Evolutionary conservation across 176 grass and related monocot genomes (phyloP).

Genomic region (Aegilops longissima): DNA sequence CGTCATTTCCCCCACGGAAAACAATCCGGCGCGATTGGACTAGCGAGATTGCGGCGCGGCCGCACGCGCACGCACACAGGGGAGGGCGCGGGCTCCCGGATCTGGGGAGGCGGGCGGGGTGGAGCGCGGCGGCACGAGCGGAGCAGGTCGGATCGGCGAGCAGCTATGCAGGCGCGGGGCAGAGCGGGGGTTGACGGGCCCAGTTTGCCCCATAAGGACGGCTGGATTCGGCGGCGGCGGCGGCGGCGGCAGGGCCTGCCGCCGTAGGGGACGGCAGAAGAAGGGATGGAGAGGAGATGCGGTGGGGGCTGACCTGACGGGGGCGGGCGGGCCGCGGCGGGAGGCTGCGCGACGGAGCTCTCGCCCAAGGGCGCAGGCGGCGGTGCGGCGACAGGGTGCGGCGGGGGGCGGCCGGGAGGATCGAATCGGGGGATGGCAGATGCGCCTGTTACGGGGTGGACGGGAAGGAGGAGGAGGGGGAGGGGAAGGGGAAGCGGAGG

Average conservation of each 20-base stretch:
- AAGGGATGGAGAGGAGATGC: background rate
- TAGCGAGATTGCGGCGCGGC: background rate
- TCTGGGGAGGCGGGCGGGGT: slow-evolving; percentile 4
- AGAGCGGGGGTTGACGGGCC: background rate
- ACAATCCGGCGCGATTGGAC: background rate
- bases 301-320: slow-evolving; percentile 17
- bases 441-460: background rate
- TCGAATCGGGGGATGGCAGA: background rate
- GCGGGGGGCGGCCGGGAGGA: background rate
- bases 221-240: background rate
- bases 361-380: background rate
- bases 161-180: background rate
- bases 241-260: too few relatives aligned
- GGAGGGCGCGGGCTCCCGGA: slow-evolving; percentile 11
- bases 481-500: background rate
- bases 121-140: background rate
- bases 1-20: background rate
- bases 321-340: background rate
- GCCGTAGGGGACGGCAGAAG: too few relatives aligned
- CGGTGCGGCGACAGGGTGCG: background rate
- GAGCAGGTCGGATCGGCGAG: background rate
- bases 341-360: slow-evolving; percentile 8
- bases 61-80: background rate
- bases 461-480: too few relatives aligned
- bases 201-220: background rate